These are phyloP conservation scores for Verticillium longisporum DNA, from an alignment of 2,329 filamentous ascomycete species.

Conservation along the genomic window DNA sequence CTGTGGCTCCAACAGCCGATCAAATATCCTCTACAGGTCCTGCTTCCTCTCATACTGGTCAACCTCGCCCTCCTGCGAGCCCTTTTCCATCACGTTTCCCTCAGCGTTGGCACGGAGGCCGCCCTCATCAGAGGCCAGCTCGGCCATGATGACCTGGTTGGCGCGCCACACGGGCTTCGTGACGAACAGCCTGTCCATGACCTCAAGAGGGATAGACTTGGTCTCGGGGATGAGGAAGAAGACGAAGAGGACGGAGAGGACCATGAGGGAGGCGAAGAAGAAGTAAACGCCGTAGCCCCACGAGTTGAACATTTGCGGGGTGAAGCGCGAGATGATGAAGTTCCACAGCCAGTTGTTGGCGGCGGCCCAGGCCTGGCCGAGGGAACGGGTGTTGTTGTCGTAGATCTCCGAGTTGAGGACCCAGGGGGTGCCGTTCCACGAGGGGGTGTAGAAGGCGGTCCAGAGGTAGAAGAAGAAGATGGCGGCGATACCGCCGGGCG, in stretches of 20 bases:
- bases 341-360: slow-evolving; percentile 70
- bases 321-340: slow-evolving; percentile 63
- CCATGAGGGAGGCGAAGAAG: slow-evolving; percentile 60
- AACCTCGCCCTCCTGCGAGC: slow-evolving; percentile 8
- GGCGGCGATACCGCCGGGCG: slow-evolving; percentile 45
- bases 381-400: slow-evolving; percentile 29
- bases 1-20: not conserved
- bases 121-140: slow-evolving; percentile 27
- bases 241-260: slow-evolving; percentile 50
- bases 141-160: slow-evolving; percentile 34
- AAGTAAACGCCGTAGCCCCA: slow-evolving; percentile 62
- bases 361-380: slow-evolving; percentile 66
- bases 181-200: slow-evolving; percentile 56
- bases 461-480: slow-evolving; percentile 70
- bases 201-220: slow-evolving; percentile 57
- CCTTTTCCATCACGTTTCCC: slow-evolving; percentile 18
- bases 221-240: slow-evolving; percentile 61
- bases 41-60: slow-evolving; percentile 14
- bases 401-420: slow-evolving; percentile 66
- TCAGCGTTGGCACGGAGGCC: slow-evolving; percentile 15
- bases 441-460: slow-evolving; percentile 65
- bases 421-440: slow-evolving; percentile 71
- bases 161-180: slow-evolving; percentile 36
- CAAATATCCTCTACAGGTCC: not conserved
- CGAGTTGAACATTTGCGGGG: slow-evolving; percentile 54